Evolutionary conservation across 208 protist genomes (phyloP).

Genomic region (Trypanosoma scelopori): DNA sequence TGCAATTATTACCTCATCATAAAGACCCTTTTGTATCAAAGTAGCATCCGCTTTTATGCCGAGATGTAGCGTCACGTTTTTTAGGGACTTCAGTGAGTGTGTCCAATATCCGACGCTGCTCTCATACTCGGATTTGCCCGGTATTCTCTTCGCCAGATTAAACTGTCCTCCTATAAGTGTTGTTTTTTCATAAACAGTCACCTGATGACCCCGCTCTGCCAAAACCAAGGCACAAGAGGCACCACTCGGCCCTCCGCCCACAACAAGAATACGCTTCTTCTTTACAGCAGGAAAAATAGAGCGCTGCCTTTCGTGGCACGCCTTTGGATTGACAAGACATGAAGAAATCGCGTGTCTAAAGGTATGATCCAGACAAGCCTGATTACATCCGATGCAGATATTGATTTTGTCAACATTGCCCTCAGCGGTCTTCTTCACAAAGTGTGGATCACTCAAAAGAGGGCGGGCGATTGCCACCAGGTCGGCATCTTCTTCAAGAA

Average conservation of each 20-base stretch:
- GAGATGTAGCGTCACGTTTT: slow-evolving; percentile 39
- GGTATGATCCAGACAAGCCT: slow-evolving; percentile 87
- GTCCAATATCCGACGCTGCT: slow-evolving; percentile 79
- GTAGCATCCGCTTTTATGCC: slow-evolving; percentile 27
- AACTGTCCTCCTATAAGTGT: slow-evolving; percentile 78
- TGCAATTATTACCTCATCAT: slow-evolving; percentile 77
- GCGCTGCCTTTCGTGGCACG: slow-evolving; percentile 61
- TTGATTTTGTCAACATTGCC: slow-evolving; percentile 73
- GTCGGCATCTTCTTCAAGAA: slow-evolving; percentile 62
- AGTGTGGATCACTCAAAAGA: slow-evolving; percentile 71
- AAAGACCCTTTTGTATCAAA: slow-evolving; percentile 30
- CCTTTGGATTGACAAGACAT: slow-evolving; percentile 84
- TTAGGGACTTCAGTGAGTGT: slow-evolving; percentile 26
- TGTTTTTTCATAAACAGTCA: slow-evolving; percentile 62
- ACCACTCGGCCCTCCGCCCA: slow-evolving; percentile 78
- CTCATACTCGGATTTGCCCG: slow-evolving; percentile 87
- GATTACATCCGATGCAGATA: slow-evolving; percentile 90
- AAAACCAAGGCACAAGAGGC: slow-evolving; percentile 46
- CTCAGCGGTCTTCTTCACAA: slow-evolving; percentile 59
- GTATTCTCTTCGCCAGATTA: slow-evolving; percentile 77
- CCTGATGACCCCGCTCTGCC: slow-evolving; percentile 60
- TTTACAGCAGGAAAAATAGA: slow-evolving; percentile 24
- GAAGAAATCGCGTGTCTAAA: slow-evolving; percentile 45
- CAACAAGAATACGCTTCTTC: slow-evolving; percentile 61
- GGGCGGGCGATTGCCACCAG: slow-evolving; percentile 83